Base-by-base conservation (phyloP, 2,329 filamentous ascomycete species). In the Ploettnerulaceae sp. region DNA sequence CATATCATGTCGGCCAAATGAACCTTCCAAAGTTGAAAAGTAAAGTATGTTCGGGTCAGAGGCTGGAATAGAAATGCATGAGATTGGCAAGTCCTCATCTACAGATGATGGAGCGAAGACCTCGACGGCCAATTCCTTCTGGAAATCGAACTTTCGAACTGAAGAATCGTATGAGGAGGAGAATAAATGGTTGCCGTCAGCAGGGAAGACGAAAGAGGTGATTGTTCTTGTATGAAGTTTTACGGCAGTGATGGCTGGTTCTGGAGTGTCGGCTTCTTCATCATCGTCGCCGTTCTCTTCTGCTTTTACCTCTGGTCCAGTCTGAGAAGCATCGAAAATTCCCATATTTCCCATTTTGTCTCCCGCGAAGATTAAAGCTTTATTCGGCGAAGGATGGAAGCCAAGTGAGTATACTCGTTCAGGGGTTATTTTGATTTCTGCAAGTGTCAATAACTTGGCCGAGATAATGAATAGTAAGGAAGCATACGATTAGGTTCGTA, bases 271-370 rank as follows among this genome's bases (percentile, higher is more conserved):
- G 1, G 74, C 74, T 2, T 87, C 84, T 29, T 79, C 77, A 21
- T 80, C 77, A 7, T 87, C 84, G 48, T 79, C 77, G 22, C 77
- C 77, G 9, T 87, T 83, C 47, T 82, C 79, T 12, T 75, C 71
- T 4, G 75, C 69, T n/a, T 73, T 69, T 56, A 72, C 65, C 55
- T 71, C 64, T 36, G 75, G 61, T 2, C 71, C 69, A 2, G 77
- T 76, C 55, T 94, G 89, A 0, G 86, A 90, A 1, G 84, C 89
- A 62, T 98, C 91, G 45, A 96, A 91, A 1, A 98, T 79, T 0
- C 93, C 93, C 48, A 97, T 74, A 18, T 89, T 86, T 1, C 93
- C 91, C 55, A 94, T 77, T 64, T 98, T 98, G 61, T 98, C 93
- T 8, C 91, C 91, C 0, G 91, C 91, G 62, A 98, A 94, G 1